Base-by-base conservation (phyloP, 352 stramenopile species). In the Phytophthora citricola region DNA sequence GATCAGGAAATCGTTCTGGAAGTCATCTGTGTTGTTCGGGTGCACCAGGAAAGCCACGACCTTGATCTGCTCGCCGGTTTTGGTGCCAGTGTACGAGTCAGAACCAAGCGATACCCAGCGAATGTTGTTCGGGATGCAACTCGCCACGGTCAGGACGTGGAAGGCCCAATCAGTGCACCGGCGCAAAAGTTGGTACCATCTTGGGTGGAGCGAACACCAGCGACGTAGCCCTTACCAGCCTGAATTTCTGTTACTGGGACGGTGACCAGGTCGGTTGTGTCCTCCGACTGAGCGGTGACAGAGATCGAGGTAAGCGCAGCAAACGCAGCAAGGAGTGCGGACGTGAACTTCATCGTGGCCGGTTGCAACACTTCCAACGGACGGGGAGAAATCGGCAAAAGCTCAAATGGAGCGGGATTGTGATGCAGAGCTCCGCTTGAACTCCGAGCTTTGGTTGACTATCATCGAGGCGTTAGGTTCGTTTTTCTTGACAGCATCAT, bases 1-100 rank as follows among this genome's bases (percentile, higher is more conserved):
- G 12, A 95, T 69, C 15, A 83, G 39, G 45, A 85, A 87, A 64
- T 94, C 84, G 36, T 81, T 75, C 4, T 27, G n/a, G 44, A 44
- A 75, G 27, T 26, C 38, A 10, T 43, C 47, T 31, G 58, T 59
- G 45, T 63, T 71, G 36, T 71, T 69, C 26, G 83, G 85, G 60
- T 93, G 83, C 39, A 63, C 52, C 7, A 72, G 66, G 17, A 78
- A 56, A 9, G 69, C 69, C 20, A 76, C 62, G 4, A 91, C 78
- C 8, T 69, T 63, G 54, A 90, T 87, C 38, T 73, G 75, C 47
- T 87, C 72, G n/a, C 76, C 73, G 43, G 80, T 71, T 3, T 60
- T 51, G 6, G 52, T 49, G 31, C 82, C 81, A 22, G 38, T 79
- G 24, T 73, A 44, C 44, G 66, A 83, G 63, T 79, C 71, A 34